Conservation (phyloP, 345 rosid genomes). For the Erucastrum elatum region DNA sequence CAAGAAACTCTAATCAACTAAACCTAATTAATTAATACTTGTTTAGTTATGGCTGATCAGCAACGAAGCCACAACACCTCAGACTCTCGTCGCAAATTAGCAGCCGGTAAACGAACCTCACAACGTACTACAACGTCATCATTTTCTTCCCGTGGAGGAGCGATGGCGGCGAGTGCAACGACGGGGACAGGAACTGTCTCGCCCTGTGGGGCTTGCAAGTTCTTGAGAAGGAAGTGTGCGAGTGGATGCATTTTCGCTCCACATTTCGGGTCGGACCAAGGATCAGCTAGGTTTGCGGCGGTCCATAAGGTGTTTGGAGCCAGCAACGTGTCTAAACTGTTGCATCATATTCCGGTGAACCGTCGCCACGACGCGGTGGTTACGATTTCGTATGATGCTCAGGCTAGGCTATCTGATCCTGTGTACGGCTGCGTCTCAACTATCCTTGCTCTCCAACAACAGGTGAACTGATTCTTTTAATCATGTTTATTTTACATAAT, state of each 20-base stretch:
- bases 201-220: slow-evolving; percentile 93
- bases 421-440: slow-evolving; percentile 94
- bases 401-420: too few species aligned
- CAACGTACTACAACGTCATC: slow-evolving; percentile 23
- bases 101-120: slow-evolving; percentile 30
- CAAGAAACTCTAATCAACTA: slow-evolving; percentile 27
- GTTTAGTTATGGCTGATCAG: slow-evolving; percentile 51
- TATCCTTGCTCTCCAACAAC: slow-evolving; percentile 89
- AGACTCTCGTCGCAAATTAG: slow-evolving; percentile 50
- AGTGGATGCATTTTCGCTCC: slow-evolving; percentile 86
- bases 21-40: slow-evolving; percentile 12
- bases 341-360: slow-evolving; percentile 74
- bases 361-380: slow-evolving; percentile 94
- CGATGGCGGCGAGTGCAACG: slow-evolving; percentile 25
- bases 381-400: slow-evolving; percentile 84
- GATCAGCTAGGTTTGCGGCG: slow-evolving; percentile 72
- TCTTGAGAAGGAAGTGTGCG: slow-evolving; percentile 76
- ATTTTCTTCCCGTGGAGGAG: slow-evolving; percentile 16
- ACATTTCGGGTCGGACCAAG: slow-evolving; percentile 85
- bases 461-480: slow-evolving; percentile 60
- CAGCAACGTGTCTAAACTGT: slow-evolving; percentile 84
- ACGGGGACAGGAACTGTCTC: slow-evolving; percentile 53
- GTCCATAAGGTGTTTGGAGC: slow-evolving; percentile 93
- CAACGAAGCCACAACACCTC: slow-evolving; percentile 43
- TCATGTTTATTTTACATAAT: background rate